Base-by-base conservation (phyloP, 306 rosid genomes). In the Amphicarpaea edgeworthii region DNA sequence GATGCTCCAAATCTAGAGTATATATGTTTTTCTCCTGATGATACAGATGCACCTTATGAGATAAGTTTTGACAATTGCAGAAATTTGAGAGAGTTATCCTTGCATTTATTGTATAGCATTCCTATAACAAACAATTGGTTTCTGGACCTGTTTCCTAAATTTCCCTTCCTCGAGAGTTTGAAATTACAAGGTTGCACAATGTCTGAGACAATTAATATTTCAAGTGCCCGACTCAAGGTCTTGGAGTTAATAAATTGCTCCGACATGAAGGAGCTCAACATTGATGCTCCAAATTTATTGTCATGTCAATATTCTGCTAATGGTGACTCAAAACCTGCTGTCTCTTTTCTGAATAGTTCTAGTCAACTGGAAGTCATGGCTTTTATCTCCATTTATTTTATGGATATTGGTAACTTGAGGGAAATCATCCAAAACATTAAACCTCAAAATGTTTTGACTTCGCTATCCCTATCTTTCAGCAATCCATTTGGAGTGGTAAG, bases 101-200 rank as follows among this genome's bases (percentile, higher is more conserved):
- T 79, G 11, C 5, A 2, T 17, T 24, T 1, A 24, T 24, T 75
- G 15, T 8, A 1, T 57, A 45, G 21, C 12, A 32, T 7, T 61
- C 23, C n/a, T 4, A 12, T 82, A 16, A 66, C 70, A 23, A 32
- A 76, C 21, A 24, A 42, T 7, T 82, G 88, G 82, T 47, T 82
- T 8, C 37, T 58, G 63, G 73, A 78, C 0, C 43, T 38, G 53
- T 51, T 85, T 42, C 12, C 1, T 17, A 57, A 82, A 58, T 50
- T 70, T 12, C 73, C 70, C 26, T 58, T 78, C 37, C 80, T 85
- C 47, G 88, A 82, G 73, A 75, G 10, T 11, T 70, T 85, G 60
- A 7, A 8, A 7, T 37, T 85, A n/a, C 12, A 3, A n/a, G n/a
- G 0, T n/a, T 85, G 81, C 47, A 4, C 30, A 11, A 40, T 82